Evolutionary conservation across 805 yeast genomes (phyloP), one percentile per base, ranked within the genome.

Genomic region (Blastobotrys terrestris): DNA sequence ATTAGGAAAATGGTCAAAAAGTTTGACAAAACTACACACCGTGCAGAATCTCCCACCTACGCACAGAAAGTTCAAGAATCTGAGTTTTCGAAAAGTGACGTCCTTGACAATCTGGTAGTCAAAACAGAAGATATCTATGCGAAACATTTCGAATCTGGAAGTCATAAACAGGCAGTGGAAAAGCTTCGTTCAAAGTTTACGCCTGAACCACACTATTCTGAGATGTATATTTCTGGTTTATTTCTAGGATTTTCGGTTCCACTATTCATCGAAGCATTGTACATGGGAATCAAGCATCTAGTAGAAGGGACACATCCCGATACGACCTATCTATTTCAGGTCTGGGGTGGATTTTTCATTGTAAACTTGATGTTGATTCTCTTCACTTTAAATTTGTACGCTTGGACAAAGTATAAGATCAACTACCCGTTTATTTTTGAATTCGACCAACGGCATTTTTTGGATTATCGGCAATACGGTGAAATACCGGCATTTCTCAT

Each of bases 341-440:
- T 94, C 2, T 94, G 97, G 96, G 97, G 85, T 6, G 98, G 98
- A 1, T 90, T 89, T 67, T 78, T 89, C 59, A 62, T 90, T 54
- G 66, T 84, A 3, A 72, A 77, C 31, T 58, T 91, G n/a, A 77
- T 85, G 62, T 70, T 81, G 3, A 59, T 83, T 20, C 69, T 88
- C 1, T 83, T 91, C 64, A 83, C 84, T 13, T 53, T 86, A 44
- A 82, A 87, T 64, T 81, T 95, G 63, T 69, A 73, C 52, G 80
- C 84, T 2, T 94, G 96, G 92, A 76, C 82, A 21, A 66, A 70
- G 45, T 84, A 72, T 68, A 86, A 87, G 62, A 84, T 94, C 60
- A 94, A 92, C 67, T 94, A 94, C 67, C 85, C 85, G 62, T 91
- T 94, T 63, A 90, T 94, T 53, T 90, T 94, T 66, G 98, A 94